Conservation (phyloP, 2,329 filamentous ascomycete genomes). For the Fusarium mexicanum region DNA sequence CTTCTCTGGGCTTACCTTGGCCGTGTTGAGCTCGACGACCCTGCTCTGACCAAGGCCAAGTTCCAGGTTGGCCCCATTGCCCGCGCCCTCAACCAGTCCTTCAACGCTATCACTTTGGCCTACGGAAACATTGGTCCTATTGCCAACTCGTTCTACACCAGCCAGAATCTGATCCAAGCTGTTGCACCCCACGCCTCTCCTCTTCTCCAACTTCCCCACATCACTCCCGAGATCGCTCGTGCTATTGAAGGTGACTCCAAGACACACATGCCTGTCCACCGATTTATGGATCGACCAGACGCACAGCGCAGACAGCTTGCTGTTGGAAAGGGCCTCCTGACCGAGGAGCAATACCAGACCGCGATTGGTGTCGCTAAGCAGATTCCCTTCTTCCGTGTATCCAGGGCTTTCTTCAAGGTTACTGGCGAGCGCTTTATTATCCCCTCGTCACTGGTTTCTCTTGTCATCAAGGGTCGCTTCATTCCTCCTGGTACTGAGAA, state of each 20-base stretch:
- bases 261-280: constrained; percentile 80
- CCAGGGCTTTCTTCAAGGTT: constrained; percentile 98
- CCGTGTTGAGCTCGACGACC: constrained; percentile 84
- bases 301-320: constrained; percentile 76
- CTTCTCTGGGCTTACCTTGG: constrained; percentile 96
- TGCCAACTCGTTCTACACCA: constrained; percentile 80
- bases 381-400: constrained; percentile 83
- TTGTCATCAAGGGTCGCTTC: constrained; percentile 94
- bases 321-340: constrained; percentile 76
- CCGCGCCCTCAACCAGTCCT: constrained; percentile 84
- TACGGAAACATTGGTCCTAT: constrained; percentile 87
- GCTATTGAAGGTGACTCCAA: constrained; percentile 80
- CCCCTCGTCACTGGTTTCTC: constrained; percentile 88
- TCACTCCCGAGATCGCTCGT: constrained; percentile 73
- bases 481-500: constrained; percentile 84
- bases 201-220: constrained; percentile 89
- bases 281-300: constrained; percentile 87
- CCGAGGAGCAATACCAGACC: constrained; percentile 78
- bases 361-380: constrained; percentile 82
- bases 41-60: constrained; percentile 82
- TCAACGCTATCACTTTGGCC: constrained; percentile 85
- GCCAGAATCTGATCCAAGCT: constrained; percentile 91
- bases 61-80: constrained; percentile 90
- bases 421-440: constrained; percentile 93
- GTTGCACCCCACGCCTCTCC: constrained; percentile 84